Percentiles rank a stretch among this genome's conserved stretches.
These are phyloP conservation scores for Puccinia triticina DNA, from an alignment of 1,284 basidiomycete genomes.

Conservation along the genomic window DNA sequence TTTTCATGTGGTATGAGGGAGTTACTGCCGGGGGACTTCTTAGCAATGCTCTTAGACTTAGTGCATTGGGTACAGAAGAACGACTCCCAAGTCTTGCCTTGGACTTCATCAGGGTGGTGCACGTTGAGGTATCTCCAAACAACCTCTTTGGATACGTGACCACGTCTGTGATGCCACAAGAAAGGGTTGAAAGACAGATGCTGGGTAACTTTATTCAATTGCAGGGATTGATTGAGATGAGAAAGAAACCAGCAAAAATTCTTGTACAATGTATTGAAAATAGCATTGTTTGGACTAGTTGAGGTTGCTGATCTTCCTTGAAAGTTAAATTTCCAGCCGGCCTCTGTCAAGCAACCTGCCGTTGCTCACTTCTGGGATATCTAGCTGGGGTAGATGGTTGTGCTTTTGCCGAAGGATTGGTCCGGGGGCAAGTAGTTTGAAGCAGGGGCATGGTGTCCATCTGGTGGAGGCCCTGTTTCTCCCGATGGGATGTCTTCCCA, in stretches of 20 bases:
- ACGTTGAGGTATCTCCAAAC: not conserved
- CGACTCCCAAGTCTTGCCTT: not conserved
- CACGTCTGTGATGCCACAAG: too few species aligned
- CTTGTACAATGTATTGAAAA: not conserved
- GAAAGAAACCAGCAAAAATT: constrained; percentile 13
- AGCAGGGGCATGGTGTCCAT: not conserved
- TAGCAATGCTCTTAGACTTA: not conserved
- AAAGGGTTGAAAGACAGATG: not conserved
- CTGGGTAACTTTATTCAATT: constrained; percentile 3
- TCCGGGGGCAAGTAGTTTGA: too few species aligned
- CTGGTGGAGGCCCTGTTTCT: not conserved
- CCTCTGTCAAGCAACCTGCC: not conserved
- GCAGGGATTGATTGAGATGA: too few species aligned
- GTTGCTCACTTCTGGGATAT: not conserved
- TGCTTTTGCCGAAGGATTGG: not conserved
- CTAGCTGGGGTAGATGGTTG: not conserved
- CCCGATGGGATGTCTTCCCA: not conserved
- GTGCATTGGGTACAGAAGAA: constrained; percentile 15
- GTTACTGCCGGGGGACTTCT: not conserved
- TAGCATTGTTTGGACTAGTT: not conserved
- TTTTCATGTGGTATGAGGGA: not conserved
- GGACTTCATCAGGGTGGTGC: not conserved
- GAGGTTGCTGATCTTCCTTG: too few species aligned
- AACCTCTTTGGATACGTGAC: not conserved
- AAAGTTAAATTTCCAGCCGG: not conserved